These are phyloP conservation scores for Claviceps paspali DNA, from an alignment of 2,329 filamentous ascomycete species.

Conservation along the genomic window DNA sequence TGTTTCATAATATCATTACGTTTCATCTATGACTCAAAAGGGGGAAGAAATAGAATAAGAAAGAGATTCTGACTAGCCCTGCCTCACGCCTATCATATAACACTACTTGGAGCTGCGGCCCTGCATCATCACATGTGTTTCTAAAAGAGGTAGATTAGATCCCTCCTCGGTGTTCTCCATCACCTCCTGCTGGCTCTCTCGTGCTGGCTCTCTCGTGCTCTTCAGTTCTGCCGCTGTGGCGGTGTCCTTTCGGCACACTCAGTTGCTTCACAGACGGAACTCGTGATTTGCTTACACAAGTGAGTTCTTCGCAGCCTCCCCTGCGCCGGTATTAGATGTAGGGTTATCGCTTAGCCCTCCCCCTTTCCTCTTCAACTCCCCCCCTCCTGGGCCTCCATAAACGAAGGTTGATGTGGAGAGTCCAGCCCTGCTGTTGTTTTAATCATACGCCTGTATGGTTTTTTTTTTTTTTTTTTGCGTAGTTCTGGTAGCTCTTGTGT, in stretches of 20 bases:
- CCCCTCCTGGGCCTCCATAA: no score
- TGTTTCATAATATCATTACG: no score
- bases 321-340: no score
- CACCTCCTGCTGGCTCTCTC: no score
- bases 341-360: background rate
- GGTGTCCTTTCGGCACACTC: no score
- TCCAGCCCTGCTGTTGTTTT: background rate
- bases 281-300: background rate
- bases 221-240: background rate
- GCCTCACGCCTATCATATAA: slow-evolving; percentile 4
- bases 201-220: background rate
- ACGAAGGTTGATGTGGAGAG: background rate
- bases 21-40: slow-evolving; percentile 20
- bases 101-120: background rate
- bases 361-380: no score
- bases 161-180: background rate
- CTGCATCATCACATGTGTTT: background rate
- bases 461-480: no score
- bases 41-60: slow-evolving; percentile 19
- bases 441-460: background rate
- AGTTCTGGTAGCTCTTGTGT: no score
- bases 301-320: no score
- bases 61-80: slow-evolving; percentile 17
- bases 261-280: background rate
- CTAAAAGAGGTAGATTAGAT: background rate